Percentiles rank a stretch among this genome's conserved stretches.
Conservation (phyloP, 176 grass and related monocot genomes). For the Poa annua region DNA sequence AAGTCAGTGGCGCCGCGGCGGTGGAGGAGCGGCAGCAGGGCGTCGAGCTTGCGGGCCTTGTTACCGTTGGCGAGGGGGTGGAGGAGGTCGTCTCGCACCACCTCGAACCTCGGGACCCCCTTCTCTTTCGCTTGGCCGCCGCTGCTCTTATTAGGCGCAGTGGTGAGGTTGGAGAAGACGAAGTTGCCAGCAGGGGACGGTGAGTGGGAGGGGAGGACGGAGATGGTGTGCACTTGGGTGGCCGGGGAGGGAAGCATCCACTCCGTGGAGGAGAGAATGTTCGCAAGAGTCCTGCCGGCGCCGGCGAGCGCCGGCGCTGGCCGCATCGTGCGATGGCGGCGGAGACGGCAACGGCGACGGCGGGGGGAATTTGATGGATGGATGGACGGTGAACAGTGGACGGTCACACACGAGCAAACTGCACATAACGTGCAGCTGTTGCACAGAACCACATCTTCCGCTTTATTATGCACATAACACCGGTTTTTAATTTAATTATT, state of each 20-base stretch:
- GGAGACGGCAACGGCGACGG: not conserved
- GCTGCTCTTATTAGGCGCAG: slow-evolving; percentile 31
- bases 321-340: slow-evolving; percentile 42
- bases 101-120: slow-evolving; percentile 42
- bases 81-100: slow-evolving; percentile 83
- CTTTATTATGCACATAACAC: too few species aligned
- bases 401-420: too few species aligned
- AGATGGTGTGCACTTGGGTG: slow-evolving; percentile 69
- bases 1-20: slow-evolving; percentile 54
- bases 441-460: too few species aligned
- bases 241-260: slow-evolving; percentile 74
- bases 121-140: not conserved
- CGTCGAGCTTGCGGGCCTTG: slow-evolving; percentile 94
- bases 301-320: slow-evolving; percentile 42
- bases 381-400: not conserved
- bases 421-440: too few species aligned
- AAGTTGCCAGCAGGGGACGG: slow-evolving; percentile 26
- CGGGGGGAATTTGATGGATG: not conserved
- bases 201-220: slow-evolving; percentile 41
- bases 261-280: slow-evolving; percentile 48
- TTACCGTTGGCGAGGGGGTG: slow-evolving; percentile 90
- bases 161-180: slow-evolving; percentile 56
- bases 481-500: too few species aligned
- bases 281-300: slow-evolving; percentile 35
- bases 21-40: slow-evolving; percentile 71